phyloP scores from a whole-genome alignment of 331 rosid species.

The Saraca asoca region DNA sequence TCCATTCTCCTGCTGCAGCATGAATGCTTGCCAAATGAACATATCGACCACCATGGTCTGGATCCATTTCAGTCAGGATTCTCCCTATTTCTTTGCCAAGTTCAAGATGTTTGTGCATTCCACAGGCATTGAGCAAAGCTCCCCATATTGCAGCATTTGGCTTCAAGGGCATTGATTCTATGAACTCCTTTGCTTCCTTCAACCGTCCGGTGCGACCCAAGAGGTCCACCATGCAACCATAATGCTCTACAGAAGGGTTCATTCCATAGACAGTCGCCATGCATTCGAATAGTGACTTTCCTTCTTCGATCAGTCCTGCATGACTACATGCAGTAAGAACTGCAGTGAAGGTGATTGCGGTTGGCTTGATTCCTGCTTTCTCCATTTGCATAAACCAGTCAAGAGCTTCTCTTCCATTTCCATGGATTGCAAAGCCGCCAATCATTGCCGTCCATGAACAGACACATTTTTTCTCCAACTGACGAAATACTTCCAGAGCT shows the following conservation, averaged over 20 bases:
- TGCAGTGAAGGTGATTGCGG: constrained; percentile 53
- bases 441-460: constrained; percentile 58
- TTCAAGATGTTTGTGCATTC: constrained; percentile 47
- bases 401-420: constrained; percentile 52
- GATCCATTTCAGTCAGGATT: constrained; percentile 49
- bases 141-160: constrained; percentile 66
- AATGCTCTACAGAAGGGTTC: constrained; percentile 56
- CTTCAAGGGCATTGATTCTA: constrained; percentile 52
- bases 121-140: constrained; percentile 56
- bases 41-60: constrained; percentile 52
- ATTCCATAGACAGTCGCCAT: constrained; percentile 38
- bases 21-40: constrained; percentile 54
- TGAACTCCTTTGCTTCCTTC: constrained; percentile 51
- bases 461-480: constrained; percentile 48
- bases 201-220: constrained; percentile 57
- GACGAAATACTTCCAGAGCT: constrained; percentile 40
- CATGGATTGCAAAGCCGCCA: constrained; percentile 54
- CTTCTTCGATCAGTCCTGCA: constrained; percentile 56
- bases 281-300: constrained; percentile 46
- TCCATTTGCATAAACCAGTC: constrained; percentile 37
- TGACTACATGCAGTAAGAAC: constrained; percentile 60
- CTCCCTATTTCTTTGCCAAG: constrained; percentile 55
- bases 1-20: constrained; percentile 61
- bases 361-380: constrained; percentile 42
- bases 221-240: constrained; percentile 65